These are phyloP conservation scores for Claviceps sp. DNA, from an alignment of 2,329 filamentous ascomycete genomes.

Conservation along the genomic window DNA sequence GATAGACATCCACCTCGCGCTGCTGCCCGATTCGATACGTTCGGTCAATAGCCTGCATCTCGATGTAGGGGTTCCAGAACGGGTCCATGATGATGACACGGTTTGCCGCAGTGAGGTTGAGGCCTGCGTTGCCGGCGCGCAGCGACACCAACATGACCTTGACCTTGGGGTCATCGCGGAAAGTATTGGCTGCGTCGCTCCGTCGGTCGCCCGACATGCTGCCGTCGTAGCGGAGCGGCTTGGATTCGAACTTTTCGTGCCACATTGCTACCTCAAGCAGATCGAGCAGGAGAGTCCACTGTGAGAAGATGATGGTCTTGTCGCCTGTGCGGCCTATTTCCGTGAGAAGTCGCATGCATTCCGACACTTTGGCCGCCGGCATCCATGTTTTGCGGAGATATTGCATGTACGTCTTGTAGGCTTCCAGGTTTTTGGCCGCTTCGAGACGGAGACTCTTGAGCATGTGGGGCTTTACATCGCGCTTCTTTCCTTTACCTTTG, in stretches of 20 bases:
- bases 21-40: constrained; percentile 79
- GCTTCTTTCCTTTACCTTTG: constrained; percentile 27
- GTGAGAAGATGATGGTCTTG: constrained; percentile 64
- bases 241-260: constrained; percentile 44
- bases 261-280: constrained; percentile 61
- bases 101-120: constrained; percentile 73
- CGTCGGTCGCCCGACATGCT: constrained; percentile 58
- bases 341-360: constrained; percentile 59
- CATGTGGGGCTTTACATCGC: constrained; percentile 36
- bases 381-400: constrained; percentile 57
- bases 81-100: constrained; percentile 85
- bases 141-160: constrained; percentile 73
- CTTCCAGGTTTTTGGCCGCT: constrained; percentile 47
- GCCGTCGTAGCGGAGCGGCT: constrained; percentile 65
- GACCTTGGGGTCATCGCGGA: constrained; percentile 51
- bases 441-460: constrained; percentile 55
- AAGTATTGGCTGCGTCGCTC: constrained; percentile 51
- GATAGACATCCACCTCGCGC: constrained; percentile 62
- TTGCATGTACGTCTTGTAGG: constrained; percentile 55
- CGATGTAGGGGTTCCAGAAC: constrained; percentile 89
- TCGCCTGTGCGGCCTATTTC: constrained; percentile 48
- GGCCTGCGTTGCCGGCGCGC: constrained; percentile 67
- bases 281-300: constrained; percentile 65
- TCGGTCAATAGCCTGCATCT: constrained; percentile 84
- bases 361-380: constrained; percentile 71